phyloP scores from a whole-genome alignment of 106 monocot species.

The Acorus calamus region DNA sequence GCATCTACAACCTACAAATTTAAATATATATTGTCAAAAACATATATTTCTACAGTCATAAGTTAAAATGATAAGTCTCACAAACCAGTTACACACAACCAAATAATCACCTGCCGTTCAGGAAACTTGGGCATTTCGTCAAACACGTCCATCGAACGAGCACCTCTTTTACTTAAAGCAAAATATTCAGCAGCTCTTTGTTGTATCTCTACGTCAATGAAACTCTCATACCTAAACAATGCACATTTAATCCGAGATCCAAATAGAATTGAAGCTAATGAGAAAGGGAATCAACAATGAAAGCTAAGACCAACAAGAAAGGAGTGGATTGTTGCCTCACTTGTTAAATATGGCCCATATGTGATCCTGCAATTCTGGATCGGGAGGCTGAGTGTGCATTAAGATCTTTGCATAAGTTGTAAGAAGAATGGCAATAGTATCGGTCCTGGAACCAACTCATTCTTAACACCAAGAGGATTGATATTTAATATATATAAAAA shows the following conservation, averaged over 20 bases:
- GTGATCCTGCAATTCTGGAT: constrained; percentile 84
- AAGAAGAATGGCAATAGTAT: constrained; percentile 90
- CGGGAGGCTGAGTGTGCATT: constrained; percentile 90
- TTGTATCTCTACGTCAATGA: constrained; percentile 95
- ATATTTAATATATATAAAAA: too few relatives aligned
- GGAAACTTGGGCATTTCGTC: constrained; percentile 99
- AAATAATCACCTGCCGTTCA: constrained; percentile 65
- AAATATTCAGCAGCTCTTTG: constrained; percentile 99
- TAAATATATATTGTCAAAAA: too few relatives aligned
- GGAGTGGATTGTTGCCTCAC: constrained; percentile 22
- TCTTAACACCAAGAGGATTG: background rate
- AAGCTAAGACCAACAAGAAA: background rate
- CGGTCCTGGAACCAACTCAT: constrained; percentile 35
- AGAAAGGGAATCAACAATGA: background rate
- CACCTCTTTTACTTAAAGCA: constrained; percentile 80
- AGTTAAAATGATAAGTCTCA: too few relatives aligned
- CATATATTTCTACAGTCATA: too few relatives aligned
- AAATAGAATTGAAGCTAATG: background rate
- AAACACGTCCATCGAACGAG: constrained; percentile 68
- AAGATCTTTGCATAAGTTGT: constrained; percentile 97
- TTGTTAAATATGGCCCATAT: constrained; percentile 87
- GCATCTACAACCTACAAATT: too few relatives aligned
- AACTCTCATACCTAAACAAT: constrained; percentile 74
- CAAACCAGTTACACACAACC: too few relatives aligned
- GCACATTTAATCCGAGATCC: background rate